Evolutionary conservation across 2,329 filamentous ascomycete species (phyloP).

Genomic region (Hypoxylon sp.): DNA sequence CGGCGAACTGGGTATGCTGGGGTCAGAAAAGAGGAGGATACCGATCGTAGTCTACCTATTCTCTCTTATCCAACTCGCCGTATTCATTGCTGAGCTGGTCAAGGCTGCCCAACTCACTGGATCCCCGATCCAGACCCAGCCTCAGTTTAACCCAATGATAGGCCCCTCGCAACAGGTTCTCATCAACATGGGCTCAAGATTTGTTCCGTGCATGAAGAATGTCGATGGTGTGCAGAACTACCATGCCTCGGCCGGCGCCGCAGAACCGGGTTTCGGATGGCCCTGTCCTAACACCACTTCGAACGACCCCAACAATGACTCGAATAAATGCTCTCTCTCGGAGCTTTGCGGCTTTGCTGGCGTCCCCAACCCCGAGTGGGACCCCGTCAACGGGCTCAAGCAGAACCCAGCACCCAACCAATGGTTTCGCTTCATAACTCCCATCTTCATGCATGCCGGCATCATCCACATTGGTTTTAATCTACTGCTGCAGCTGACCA

Average conservation of each 20-base stretch:
- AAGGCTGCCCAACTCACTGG: slow-evolving; percentile 85
- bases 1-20: slow-evolving; percentile 73
- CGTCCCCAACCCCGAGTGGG: slow-evolving; percentile 76
- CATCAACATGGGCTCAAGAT: slow-evolving; percentile 97
- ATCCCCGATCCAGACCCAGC: slow-evolving; percentile 82
- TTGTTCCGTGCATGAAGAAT: slow-evolving; percentile 94
- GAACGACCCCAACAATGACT: slow-evolving; percentile 61
- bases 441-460: slow-evolving; percentile 95
- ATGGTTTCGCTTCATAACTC: slow-evolving; percentile 96
- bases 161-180: slow-evolving; percentile 90
- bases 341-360: slow-evolving; percentile 88
- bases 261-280: slow-evolving; percentile 68
- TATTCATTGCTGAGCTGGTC: slow-evolving; percentile 91
- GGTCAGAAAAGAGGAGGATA: slow-evolving; percentile 68
- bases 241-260: slow-evolving; percentile 28
- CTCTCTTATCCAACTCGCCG: slow-evolving; percentile 80
- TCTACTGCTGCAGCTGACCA: slow-evolving; percentile 88
- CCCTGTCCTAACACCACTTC: slow-evolving; percentile 86
- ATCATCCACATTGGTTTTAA: slow-evolving; percentile 97
- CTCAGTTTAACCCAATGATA: slow-evolving; percentile 96
- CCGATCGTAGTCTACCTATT: slow-evolving; percentile 89
- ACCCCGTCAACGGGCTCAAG: slow-evolving; percentile 59
- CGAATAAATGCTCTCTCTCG: slow-evolving; percentile 78
- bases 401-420: slow-evolving; percentile 81
- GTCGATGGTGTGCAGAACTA: slow-evolving; percentile 73